These are phyloP conservation scores for Populus simonii DNA, from an alignment of 345 rosid species.

Conservation along the genomic window DNA sequence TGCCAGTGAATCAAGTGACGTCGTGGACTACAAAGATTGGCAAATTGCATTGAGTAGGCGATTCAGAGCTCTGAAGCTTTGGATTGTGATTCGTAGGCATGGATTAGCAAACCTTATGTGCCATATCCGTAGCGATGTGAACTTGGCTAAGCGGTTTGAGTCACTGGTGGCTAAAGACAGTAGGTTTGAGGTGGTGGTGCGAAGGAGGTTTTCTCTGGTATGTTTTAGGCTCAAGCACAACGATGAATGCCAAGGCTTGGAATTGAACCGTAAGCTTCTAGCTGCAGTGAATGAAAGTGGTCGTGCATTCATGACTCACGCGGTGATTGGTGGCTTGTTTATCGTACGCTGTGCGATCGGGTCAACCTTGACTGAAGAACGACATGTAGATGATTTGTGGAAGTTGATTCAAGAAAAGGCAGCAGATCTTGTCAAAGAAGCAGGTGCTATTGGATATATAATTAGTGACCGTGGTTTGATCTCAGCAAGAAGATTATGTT, in stretches of 20 bases:
- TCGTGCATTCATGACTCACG: conserved; percentile 26
- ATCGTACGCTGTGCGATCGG: conserved; percentile 23
- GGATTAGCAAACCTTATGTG: conserved; percentile 22
- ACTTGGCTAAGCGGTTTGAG: conserved; percentile 21
- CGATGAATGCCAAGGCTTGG: background rate
- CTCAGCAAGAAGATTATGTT: too few relatives aligned
- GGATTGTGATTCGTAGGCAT: conserved; percentile 34
- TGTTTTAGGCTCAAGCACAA: conserved; percentile 20
- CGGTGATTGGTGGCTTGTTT: conserved; percentile 16
- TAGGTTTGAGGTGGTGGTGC: conserved; percentile 24
- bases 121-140: conserved; percentile 24
- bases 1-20: conserved; percentile 9
- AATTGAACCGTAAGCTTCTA: conserved; percentile 11
- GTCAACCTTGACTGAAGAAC: conserved; percentile 19
- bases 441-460: background rate
- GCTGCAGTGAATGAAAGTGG: conserved; percentile 31
- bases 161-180: conserved; percentile 12
- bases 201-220: conserved; percentile 12
- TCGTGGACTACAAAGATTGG: conserved; percentile 36
- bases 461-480: too few relatives aligned
- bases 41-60: conserved; percentile 29
- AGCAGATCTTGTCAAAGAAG: background rate
- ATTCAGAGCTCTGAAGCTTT: conserved; percentile 36
- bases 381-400: conserved; percentile 31
- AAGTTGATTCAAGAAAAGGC: conserved; percentile 26